These are phyloP conservation scores for Stephania cephalantha DNA, from an alignment of 164 flowering plant genomes.

Conservation along the genomic window DNA sequence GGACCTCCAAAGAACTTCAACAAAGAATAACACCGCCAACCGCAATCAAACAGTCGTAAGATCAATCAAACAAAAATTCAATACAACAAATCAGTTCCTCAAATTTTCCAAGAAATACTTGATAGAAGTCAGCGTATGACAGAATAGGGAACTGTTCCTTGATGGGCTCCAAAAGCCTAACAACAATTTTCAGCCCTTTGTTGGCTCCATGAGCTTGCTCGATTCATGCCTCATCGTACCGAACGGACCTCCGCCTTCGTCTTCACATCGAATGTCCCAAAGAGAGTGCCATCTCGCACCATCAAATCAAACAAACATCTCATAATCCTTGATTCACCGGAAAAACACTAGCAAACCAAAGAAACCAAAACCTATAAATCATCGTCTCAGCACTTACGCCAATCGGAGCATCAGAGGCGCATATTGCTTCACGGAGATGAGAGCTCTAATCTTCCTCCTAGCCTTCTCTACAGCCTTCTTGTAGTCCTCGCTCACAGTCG, in stretches of 20 bases:
- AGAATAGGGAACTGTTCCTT: slow-evolving; percentile 75
- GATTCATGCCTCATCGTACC: slow-evolving; percentile 67
- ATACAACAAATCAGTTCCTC: not conserved
- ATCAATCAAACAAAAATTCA: not conserved
- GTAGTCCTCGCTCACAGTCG: slow-evolving; percentile 80
- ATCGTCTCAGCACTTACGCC: slow-evolving; percentile 42
- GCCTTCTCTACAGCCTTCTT: slow-evolving; percentile 58
- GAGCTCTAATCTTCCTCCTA: slow-evolving; percentile 77
- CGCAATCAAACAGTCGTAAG: slow-evolving; percentile 9
- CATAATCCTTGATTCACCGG: not conserved
- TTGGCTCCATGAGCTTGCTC: slow-evolving; percentile 77
- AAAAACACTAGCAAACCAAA: not conserved
- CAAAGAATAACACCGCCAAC: slow-evolving; percentile 93
- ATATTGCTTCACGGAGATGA: slow-evolving; percentile 77
- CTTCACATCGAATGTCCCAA: slow-evolving; percentile 75
- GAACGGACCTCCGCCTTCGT: slow-evolving; percentile 89
- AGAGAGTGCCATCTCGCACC: slow-evolving; percentile 88
- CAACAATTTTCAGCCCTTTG: slow-evolving; percentile 74
- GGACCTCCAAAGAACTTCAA: slow-evolving; percentile 90
- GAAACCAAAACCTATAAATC: not conserved
- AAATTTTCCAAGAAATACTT: slow-evolving; percentile 35
- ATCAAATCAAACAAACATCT: not conserved
- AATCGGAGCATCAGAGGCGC: slow-evolving; percentile 88
- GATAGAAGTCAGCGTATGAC: slow-evolving; percentile 73
- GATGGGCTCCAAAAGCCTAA: slow-evolving; percentile 72